Conservation (phyloP, 2,329 filamentous ascomycete genomes). For the Chaetomiaceae sp. region DNA sequence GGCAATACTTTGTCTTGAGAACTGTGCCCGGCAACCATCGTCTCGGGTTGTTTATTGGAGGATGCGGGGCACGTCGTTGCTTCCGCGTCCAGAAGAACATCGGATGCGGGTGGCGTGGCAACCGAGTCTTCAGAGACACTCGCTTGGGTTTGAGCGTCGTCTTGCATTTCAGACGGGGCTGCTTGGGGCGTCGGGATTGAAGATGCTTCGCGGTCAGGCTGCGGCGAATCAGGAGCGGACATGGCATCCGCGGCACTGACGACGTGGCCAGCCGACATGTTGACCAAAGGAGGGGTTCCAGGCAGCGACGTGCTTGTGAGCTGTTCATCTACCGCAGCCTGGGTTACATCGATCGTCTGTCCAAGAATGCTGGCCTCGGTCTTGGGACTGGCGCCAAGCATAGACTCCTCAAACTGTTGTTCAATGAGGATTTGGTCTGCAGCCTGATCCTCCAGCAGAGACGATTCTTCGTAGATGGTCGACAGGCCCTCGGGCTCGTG, state of each 20-base stretch:
- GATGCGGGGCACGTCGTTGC: too few species aligned
- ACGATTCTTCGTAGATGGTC: constrained; percentile 26
- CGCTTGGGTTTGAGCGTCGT: background rate
- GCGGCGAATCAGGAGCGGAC: constrained; percentile 11
- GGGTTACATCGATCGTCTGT: background rate
- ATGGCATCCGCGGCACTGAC: background rate
- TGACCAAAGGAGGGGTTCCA: background rate
- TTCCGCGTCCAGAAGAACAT: background rate
- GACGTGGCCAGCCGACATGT: constrained; percentile 2
- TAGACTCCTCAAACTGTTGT: background rate
- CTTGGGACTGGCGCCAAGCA: background rate
- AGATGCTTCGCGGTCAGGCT: background rate
- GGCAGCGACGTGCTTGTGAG: background rate
- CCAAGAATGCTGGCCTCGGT: too few species aligned
- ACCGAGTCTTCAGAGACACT: background rate
- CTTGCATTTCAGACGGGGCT: background rate
- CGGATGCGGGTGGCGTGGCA: too few species aligned
- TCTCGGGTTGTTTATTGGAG: too few species aligned
- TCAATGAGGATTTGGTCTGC: background rate
- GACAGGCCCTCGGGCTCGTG: constrained; percentile 25
- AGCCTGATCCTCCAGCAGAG: too few species aligned
- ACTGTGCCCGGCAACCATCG: too few species aligned
- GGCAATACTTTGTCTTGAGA: background rate
- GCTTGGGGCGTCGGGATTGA: background rate
- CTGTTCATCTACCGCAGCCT: background rate